Base-by-base conservation (phyloP, 1,139 yeast species). In the Geotrichum fermentans region DNA sequence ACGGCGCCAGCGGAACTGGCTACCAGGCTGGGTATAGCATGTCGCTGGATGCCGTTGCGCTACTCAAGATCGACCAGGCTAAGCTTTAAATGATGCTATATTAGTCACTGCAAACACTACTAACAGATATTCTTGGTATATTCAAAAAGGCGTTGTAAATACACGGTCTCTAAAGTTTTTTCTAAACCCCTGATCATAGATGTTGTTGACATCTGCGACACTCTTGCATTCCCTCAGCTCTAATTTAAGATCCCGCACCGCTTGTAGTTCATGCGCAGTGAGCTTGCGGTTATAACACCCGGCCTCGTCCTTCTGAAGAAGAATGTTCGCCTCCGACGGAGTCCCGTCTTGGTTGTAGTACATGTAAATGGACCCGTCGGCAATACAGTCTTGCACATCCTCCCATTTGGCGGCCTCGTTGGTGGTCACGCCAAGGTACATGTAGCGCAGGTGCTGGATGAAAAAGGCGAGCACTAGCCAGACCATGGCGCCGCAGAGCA, bases 351-450 rank as follows among this genome's bases (percentile, higher is more conserved):
- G 47, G 53, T 46, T 53, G 55, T 3, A 38, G 52, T 63, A 68
- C 30, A 58, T 58, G 53, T 61, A 76, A 1, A 83, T 65, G 14
- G 65, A 55, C 0, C 73, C 74, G n/a, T 70, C 70, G 10, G 76
- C 60, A 8, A 88, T 73, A 54, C 85, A 72, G 43, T 79, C 76
- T 50, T 82, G 81, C 11, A 92, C 73, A 18, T 77, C 81, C 22
- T 74, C 79, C 97, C 97, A 92, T 65, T 92, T 92, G 45, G 75
- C 79, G 10, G 81, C 72, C 66, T 92, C 98, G 61, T 86, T 90
- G 1, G 96, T 88, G n/a, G 97, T 89, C 57, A 84, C 84, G 0
- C 98, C 98, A 36, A 82, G 72, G 57, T 78, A 80, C 2, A 87
- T 69, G 59, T 81, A 77, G 49, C 79, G 67, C 20, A 83, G 37